Evolutionary conservation across 2,329 filamentous ascomycete genomes (phyloP).

Genomic region (Ophiostoma perfectum): DNA sequence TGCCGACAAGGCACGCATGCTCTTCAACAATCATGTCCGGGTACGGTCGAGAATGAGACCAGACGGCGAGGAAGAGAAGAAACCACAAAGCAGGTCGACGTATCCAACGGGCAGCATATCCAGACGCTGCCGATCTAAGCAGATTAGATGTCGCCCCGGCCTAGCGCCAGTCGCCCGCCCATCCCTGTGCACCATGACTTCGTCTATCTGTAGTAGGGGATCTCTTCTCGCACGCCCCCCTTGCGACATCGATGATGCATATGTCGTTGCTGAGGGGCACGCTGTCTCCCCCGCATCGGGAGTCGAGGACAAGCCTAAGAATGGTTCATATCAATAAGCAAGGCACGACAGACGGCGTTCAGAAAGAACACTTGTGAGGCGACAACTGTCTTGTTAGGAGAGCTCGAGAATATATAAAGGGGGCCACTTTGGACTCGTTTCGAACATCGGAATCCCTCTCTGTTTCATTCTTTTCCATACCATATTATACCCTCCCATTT

Average conservation of each 20-base stretch:
- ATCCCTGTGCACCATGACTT: neutral
- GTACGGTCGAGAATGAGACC: neutral
- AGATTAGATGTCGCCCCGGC: neutral
- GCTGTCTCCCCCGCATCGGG: neutral
- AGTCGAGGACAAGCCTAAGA: too few relatives aligned
- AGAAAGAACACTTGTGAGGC: neutral
- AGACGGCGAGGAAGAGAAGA: neutral
- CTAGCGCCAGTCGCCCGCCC: neutral
- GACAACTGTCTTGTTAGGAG: neutral
- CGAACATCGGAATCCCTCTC: neutral
- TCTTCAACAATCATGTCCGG: neutral
- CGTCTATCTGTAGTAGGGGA: neutral
- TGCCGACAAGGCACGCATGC: neutral
- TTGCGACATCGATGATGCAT: conserved; percentile 14
- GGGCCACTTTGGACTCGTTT: neutral
- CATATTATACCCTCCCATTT: neutral
- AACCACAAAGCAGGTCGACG: neutral
- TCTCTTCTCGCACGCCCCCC: conserved; percentile 4
- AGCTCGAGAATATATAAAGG: neutral
- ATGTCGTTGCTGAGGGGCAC: conserved; percentile 14
- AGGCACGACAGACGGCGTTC: neutral
- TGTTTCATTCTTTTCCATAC: neutral
- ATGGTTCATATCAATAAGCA: neutral
- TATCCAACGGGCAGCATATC: neutral
- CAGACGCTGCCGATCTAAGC: neutral